Conservation (phyloP, 1,284 basidiomycete genomes). For the Moesziomyces parantarcticus region DNA sequence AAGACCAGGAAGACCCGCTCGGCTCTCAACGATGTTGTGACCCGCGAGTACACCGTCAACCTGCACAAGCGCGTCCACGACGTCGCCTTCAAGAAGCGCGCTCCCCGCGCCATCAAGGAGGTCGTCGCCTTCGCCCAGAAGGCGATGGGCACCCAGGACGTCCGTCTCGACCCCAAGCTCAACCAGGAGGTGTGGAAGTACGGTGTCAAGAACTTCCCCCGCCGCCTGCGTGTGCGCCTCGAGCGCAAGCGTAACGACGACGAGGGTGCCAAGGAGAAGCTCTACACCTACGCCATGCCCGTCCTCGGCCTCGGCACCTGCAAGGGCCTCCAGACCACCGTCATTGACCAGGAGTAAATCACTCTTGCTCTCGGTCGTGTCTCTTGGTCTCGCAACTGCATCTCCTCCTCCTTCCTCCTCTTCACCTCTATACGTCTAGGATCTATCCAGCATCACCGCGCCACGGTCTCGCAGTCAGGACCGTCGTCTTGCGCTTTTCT, state of each 20-base stretch:
- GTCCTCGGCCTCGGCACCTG: slow-evolving; percentile 66
- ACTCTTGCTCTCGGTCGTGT: slow-evolving; percentile 20
- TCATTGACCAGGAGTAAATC: slow-evolving; percentile 65
- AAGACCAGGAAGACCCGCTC: slow-evolving; percentile 68
- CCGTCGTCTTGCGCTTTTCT: slow-evolving; percentile 28
- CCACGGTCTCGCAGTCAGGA: slow-evolving; percentile 35
- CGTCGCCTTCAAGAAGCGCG: slow-evolving; percentile 66
- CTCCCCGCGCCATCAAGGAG: slow-evolving; percentile 67
- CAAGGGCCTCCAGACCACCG: slow-evolving; percentile 66
- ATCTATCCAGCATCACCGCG: slow-evolving; percentile 18
- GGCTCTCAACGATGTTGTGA: slow-evolving; percentile 61
- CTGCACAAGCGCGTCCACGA: slow-evolving; percentile 67
- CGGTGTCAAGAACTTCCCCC: slow-evolving; percentile 67
- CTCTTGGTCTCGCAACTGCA: slow-evolving; percentile 35
- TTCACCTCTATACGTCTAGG: slow-evolving; percentile 15
- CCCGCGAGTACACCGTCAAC: slow-evolving; percentile 67
- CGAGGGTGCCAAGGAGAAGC: slow-evolving; percentile 68
- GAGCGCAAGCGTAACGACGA: slow-evolving; percentile 69
- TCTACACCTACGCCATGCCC: slow-evolving; percentile 66
- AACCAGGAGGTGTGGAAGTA: slow-evolving; percentile 68
- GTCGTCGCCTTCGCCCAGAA: slow-evolving; percentile 66
- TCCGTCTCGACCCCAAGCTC: slow-evolving; percentile 68
- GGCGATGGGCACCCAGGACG: slow-evolving; percentile 67
- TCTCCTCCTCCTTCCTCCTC: slow-evolving; percentile 15
- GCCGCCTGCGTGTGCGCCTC: slow-evolving; percentile 64